Evolutionary conservation across 345 rosid species (phyloP), one percentile per base, ranked within the genome.

Genomic region (Aurinia saxatilis): DNA sequence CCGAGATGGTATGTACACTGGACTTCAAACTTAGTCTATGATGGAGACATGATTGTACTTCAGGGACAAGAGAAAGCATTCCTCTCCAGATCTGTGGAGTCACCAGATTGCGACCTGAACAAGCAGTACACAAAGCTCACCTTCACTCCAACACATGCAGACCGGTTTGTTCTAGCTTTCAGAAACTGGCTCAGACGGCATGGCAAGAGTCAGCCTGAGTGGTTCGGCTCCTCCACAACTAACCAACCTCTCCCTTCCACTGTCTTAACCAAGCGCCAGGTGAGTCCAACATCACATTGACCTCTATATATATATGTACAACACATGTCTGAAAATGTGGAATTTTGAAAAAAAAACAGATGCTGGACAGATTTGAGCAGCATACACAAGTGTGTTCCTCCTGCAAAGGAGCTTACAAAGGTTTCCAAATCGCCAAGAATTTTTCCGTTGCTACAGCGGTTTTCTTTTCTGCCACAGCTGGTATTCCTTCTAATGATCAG

Each of bases 1-100:
- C 25, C 25, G 25, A 21, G 25, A 27, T 27, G 30, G 97, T 92
- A 77, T 7, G 99, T 87, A 68, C 99, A 93, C 50, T 93, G 99
- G 97, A 90, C 90, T 15, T 90, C 99, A 0, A 87, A 90, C 69
- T 84, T 89, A 76, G 99, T 93, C 40, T 90, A 93, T 8, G 95
- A 90, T 13, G 97, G 99, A 23, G 99, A 93, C 77, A 89, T 93
- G 99, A 93, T 93, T 6, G 95, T 90, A 49, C 95, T 93, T 53
- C 99, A 90, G 16, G 97, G 99, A 13, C 96, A 92, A 73, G 99
- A 93, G 82, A 89, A 87, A 76, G 54, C 81, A 37, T 85, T 93
- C 21, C 96, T 83, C 51, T 71, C 93, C 0, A 81, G 79, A 54
- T 74, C 84, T 25, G 80, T 69, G 75, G 91, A 82, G 57, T 84